These are phyloP conservation scores for Alternaria gaisen DNA, from an alignment of 2,329 filamentous ascomycete species.

Conservation along the genomic window DNA sequence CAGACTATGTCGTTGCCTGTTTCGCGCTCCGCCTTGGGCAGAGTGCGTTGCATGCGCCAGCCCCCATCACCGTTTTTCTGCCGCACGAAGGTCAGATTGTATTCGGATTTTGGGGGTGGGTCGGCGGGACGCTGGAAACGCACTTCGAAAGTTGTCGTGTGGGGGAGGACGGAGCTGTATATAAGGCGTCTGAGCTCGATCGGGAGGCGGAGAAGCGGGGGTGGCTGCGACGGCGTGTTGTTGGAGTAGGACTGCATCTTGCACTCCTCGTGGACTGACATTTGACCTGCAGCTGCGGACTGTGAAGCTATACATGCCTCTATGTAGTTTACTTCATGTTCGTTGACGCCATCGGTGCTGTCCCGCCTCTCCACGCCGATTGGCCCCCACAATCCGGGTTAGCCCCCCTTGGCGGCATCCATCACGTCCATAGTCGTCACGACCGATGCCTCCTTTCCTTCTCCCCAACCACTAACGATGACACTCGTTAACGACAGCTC, in stretches of 20 bases:
- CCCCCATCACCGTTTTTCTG: slow-evolving; percentile 29
- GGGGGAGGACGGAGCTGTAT: slow-evolving; percentile 54
- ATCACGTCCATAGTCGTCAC: slow-evolving; percentile 19
- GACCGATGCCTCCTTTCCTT: slow-evolving; percentile 37
- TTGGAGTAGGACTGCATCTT: slow-evolving; percentile 23
- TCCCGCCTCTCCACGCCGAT: slow-evolving; percentile 25
- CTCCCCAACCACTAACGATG: slow-evolving; percentile 39
- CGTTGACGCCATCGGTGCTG: slow-evolving; percentile 25
- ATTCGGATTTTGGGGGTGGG: slow-evolving; percentile 33
- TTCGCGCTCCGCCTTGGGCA: slow-evolving; percentile 34
- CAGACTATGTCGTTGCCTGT: slow-evolving; percentile 52
- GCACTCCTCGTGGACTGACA: not conserved
- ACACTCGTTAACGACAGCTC: slow-evolving; percentile 36
- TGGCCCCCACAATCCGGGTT: slow-evolving; percentile 27
- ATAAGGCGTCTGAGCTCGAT: slow-evolving; percentile 57
- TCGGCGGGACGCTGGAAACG: slow-evolving; percentile 27
- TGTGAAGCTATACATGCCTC: slow-evolving; percentile 7
- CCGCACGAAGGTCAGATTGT: slow-evolving; percentile 45
- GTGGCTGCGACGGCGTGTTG: slow-evolving; percentile 16
- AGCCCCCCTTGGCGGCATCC: slow-evolving; percentile 26
- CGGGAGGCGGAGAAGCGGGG: slow-evolving; percentile 51
- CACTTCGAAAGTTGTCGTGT: slow-evolving; percentile 45
- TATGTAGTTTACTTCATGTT: slow-evolving; percentile 1
- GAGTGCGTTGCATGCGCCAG: slow-evolving; percentile 43
- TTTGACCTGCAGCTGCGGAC: not conserved